Conservation (phyloP, 345 rosid genomes). For the Aquilaria yunnanensis region DNA sequence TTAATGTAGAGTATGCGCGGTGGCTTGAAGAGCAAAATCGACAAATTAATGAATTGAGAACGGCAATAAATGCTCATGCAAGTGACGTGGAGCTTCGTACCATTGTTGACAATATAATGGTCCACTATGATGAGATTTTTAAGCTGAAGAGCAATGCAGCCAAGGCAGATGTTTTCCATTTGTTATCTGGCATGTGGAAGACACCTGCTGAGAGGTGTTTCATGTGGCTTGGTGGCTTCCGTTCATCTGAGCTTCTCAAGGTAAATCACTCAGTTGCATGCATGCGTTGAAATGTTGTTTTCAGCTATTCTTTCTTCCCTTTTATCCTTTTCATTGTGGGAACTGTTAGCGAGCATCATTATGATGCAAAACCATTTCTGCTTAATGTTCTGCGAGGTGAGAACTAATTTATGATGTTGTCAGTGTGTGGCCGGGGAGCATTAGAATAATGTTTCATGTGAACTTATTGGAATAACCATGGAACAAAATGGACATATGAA, state of each 20-base stretch:
- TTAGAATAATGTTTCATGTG: neutral
- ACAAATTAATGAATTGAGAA: slow-evolving; percentile 83
- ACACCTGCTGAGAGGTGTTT: slow-evolving; percentile 99
- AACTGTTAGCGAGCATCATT: too few species aligned
- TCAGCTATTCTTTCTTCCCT: neutral
- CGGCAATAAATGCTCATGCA: slow-evolving; percentile 93
- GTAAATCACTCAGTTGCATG: slow-evolving; percentile 24
- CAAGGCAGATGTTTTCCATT: slow-evolving; percentile 93
- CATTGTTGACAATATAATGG: slow-evolving; percentile 76
- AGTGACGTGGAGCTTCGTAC: slow-evolving; percentile 90
- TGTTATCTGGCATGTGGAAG: slow-evolving; percentile 99
- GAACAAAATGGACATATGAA: too few species aligned
- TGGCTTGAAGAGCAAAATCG: slow-evolving; percentile 92
- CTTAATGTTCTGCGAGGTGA: too few species aligned
- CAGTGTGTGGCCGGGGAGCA: neutral
- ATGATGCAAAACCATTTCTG: too few species aligned
- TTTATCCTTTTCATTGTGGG: neutral
- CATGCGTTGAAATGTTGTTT: neutral
- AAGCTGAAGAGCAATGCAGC: slow-evolving; percentile 95
- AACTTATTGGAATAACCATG: too few species aligned
- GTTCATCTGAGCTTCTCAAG: slow-evolving; percentile 98
- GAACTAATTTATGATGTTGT: neutral
- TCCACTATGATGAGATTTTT: slow-evolving; percentile 90
- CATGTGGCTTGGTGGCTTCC: slow-evolving; percentile 99
- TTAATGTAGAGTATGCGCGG: slow-evolving; percentile 89